Evolutionary conservation across 768 basidiomycete species (phyloP).

Genomic region (Russula griseocarnosa): DNA sequence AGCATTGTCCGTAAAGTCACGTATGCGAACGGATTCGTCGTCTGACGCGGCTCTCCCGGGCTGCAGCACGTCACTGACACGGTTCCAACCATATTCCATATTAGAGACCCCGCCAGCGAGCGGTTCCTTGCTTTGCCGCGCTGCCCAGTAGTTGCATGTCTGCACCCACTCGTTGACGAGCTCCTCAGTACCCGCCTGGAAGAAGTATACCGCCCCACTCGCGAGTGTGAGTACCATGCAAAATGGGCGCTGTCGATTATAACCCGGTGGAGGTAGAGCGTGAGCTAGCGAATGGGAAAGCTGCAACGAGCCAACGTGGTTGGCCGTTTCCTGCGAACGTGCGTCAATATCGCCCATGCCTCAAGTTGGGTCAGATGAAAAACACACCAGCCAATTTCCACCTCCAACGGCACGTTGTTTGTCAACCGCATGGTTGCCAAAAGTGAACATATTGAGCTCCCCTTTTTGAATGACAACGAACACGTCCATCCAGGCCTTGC

Average conservation of each 20-base stretch:
- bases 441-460: conserved; percentile 92
- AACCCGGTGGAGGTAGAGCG: conserved; percentile 85
- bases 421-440: conserved; percentile 71
- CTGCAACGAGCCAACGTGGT: conserved; percentile 72
- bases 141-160: conserved; percentile 99
- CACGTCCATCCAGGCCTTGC: conserved; percentile 89
- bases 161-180: conserved; percentile 99
- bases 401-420: conserved; percentile 75
- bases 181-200: conserved; percentile 98
- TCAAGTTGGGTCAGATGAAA: not conserved
- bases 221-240: conserved; percentile 93
- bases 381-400: conserved; percentile 95
- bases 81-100: conserved; percentile 99
- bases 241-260: conserved; percentile 84
- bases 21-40: conserved; percentile 46
- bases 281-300: conserved; percentile 88
- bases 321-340: conserved; percentile 70
- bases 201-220: conserved; percentile 90
- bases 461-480: conserved; percentile 96
- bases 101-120: conserved; percentile 95
- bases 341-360: conserved; percentile 18
- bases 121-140: conserved; percentile 91
- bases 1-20: conserved; percentile 55
- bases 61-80: conserved; percentile 53
- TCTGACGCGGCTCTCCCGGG: conserved; percentile 57